Conservation (phyloP, 139 green algal species). For the Medakamo hakoo region DNA sequence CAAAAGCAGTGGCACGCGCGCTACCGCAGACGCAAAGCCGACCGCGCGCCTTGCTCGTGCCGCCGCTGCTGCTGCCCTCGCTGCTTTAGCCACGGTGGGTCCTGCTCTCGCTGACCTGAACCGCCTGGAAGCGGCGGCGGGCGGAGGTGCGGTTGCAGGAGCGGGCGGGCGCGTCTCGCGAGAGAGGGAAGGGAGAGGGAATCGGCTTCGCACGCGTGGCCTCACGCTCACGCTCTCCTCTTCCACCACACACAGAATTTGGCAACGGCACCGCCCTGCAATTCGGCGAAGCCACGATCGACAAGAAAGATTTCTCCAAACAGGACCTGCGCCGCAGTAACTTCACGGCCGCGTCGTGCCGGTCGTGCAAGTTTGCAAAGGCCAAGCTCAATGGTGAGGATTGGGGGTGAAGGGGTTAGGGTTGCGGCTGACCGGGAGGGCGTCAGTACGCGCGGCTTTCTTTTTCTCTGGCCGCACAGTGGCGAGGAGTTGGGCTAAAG, state of each 20-base stretch:
- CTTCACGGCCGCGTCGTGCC: conserved; percentile 64
- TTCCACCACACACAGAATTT: too few species aligned
- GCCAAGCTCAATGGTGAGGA: conserved; percentile 9
- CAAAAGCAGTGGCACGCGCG: too few species aligned
- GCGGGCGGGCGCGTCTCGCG: too few species aligned
- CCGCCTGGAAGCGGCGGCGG: conserved; percentile 16
- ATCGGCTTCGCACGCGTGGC: too few species aligned
- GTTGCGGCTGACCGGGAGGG: not conserved
- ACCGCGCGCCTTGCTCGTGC: not conserved
- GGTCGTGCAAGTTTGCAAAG: conserved; percentile 49
- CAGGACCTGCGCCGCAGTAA: conserved; percentile 68
- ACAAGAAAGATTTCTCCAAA: conserved; percentile 34
- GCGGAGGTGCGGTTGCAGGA: too few species aligned
- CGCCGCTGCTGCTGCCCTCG: not conserved
- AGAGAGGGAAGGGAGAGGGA: too few species aligned
- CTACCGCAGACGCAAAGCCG: too few species aligned
- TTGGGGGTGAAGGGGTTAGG: not conserved
- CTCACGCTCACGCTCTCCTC: too few species aligned
- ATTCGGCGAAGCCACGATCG: conserved; percentile 53
- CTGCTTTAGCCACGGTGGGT: not conserved
- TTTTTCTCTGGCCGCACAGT: conserved; percentile 12
- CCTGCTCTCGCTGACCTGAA: conserved; percentile 18
- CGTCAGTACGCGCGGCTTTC: not conserved
- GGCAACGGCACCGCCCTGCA: conserved; percentile 46
- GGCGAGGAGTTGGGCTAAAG: too few species aligned